Conservation (phyloP, 2,329 filamentous ascomycete genomes). For the Cercospora citrullina region DNA sequence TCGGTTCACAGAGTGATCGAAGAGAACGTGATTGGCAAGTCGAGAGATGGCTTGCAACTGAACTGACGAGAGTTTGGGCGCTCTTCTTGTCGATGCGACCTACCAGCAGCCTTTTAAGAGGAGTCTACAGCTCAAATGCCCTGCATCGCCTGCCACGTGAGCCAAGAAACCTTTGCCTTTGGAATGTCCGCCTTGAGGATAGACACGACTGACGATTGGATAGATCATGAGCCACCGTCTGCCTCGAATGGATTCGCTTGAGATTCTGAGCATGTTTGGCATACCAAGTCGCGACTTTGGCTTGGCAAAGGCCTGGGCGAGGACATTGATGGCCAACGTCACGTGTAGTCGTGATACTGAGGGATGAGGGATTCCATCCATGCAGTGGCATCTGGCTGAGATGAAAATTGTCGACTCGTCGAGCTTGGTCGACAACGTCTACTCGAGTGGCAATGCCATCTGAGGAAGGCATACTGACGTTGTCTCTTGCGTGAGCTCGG, state of each 20-base stretch:
- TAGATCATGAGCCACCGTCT: neutral
- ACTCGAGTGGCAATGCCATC: neutral
- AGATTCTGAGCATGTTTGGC: neutral
- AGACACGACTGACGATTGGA: neutral
- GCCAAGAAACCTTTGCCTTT: neutral
- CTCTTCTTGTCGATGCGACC: neutral
- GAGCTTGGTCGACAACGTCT: neutral
- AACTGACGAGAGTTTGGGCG: neutral
- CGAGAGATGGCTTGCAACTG: neutral
- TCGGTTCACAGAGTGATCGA: neutral
- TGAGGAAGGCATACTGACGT: neutral
- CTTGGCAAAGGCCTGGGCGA: neutral
- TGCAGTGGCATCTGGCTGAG: neutral
- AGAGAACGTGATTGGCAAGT: neutral
- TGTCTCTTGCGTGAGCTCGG: neutral
- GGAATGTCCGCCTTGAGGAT: neutral
- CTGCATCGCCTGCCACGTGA: neutral
- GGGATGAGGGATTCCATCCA: neutral
- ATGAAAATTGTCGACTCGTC: neutral
- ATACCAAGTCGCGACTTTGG: neutral
- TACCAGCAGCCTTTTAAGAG: neutral
- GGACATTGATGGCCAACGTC: constrained; percentile 3
- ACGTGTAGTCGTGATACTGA: neutral
- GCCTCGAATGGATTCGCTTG: neutral
- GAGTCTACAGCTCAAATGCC: neutral